Conservation (phyloP, 1,284 basidiomycete species). For the Ceratorhiza oryzae-sativae region DNA sequence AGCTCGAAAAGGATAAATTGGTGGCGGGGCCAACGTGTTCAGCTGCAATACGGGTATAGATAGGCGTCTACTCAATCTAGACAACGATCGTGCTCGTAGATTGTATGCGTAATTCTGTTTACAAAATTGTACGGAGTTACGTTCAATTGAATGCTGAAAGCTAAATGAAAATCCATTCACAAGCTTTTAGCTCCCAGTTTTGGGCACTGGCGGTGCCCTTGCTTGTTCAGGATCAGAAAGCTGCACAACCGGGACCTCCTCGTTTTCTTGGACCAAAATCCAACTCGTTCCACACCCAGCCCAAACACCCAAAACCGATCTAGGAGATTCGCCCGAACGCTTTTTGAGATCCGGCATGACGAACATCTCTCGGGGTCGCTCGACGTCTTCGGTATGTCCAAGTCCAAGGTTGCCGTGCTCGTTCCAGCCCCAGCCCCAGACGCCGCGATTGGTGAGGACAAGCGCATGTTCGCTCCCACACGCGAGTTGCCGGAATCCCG, state of each 20-base stretch:
- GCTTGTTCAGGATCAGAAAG: no score
- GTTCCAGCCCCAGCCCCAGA: conserved; percentile 94
- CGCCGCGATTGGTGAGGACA: conserved; percentile 53
- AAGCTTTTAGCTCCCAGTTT: no score
- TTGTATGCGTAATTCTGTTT: no score
- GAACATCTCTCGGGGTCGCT: no score
- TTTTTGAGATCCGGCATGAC: no score
- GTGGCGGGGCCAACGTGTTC: not conserved
- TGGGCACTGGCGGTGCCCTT: no score
- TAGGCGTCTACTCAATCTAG: not conserved
- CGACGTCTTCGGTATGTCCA: conserved; percentile 63
- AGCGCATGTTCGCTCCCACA: conserved; percentile 88
- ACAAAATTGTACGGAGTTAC: no score
- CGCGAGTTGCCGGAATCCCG: conserved; percentile 51
- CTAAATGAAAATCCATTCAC: no score
- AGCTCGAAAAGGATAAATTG: not conserved
- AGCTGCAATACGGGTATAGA: not conserved
- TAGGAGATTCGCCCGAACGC: no score
- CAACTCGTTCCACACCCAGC: conserved; percentile 80
- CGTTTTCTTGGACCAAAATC: conserved; percentile 55
- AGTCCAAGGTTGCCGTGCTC: conserved; percentile 90
- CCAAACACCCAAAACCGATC: conserved; percentile 62
- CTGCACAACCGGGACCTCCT: no score
- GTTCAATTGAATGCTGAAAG: no score
- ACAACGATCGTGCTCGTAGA: no score